These are phyloP conservation scores for Aspergillus japonicus DNA, from an alignment of 2,329 filamentous ascomycete species.

Conservation along the genomic window DNA sequence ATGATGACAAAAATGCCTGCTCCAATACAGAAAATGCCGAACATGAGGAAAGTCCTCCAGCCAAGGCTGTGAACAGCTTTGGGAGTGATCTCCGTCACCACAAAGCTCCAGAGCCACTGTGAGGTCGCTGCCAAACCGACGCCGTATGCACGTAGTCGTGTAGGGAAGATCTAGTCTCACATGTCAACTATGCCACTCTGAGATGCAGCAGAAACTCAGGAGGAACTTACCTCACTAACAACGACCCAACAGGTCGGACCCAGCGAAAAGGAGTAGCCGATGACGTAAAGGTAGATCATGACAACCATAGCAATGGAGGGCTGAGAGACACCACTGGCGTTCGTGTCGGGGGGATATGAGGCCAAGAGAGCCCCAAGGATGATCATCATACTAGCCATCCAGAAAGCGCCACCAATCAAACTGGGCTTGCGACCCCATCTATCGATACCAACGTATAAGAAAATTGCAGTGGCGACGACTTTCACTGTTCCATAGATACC, in stretches of 20 bases:
- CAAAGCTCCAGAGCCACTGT: constrained; percentile 45
- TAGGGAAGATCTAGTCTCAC: constrained; percentile 37
- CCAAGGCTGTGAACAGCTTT: constrained; percentile 40
- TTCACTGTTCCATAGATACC: constrained; percentile 42
- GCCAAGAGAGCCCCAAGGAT: constrained; percentile 38
- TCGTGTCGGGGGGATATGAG: constrained; percentile 33
- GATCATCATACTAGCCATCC: constrained; percentile 41
- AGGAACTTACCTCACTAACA: constrained; percentile 29
- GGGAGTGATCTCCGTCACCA: constrained; percentile 43
- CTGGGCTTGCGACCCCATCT: constrained; percentile 38
- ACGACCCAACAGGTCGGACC: constrained; percentile 37
- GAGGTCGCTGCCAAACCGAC: constrained; percentile 41
- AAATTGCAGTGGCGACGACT: constrained; percentile 37
- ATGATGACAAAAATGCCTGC: constrained; percentile 37
- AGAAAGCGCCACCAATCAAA: constrained; percentile 35
- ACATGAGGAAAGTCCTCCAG: constrained; percentile 44
- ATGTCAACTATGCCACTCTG: not conserved
- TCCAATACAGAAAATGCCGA: constrained; percentile 41
- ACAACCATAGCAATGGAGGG: constrained; percentile 42
- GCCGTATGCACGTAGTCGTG: constrained; percentile 40
- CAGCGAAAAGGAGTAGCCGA: constrained; percentile 28
- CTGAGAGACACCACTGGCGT: constrained; percentile 27
- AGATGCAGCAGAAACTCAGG: not conserved
- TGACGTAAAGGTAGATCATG: constrained; percentile 52
- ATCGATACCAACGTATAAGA: constrained; percentile 40